These are phyloP conservation scores for Epichloe gansuensis DNA, from an alignment of 2,329 filamentous ascomycete species.

Conservation along the genomic window DNA sequence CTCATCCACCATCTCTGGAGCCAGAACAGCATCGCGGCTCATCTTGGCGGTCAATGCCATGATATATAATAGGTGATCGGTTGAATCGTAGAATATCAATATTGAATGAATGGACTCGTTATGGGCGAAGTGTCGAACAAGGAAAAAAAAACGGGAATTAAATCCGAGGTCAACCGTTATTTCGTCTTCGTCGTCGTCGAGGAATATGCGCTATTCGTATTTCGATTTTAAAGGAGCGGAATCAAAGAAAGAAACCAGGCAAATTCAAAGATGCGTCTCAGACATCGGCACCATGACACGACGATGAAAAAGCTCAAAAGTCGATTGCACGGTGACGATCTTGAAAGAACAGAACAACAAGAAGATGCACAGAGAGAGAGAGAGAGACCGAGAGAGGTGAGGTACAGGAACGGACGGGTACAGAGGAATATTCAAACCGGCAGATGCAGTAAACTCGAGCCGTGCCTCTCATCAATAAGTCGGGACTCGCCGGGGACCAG, in stretches of 20 bases:
- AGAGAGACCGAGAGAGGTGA: neutral
- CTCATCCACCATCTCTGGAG: slow-evolving; percentile 31
- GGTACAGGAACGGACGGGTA: neutral
- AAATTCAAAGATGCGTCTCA: neutral
- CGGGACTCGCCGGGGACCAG: no score
- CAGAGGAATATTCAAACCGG: neutral
- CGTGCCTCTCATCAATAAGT: neutral
- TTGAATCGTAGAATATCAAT: neutral
- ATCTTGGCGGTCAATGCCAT: slow-evolving; percentile 10
- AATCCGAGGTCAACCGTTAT: neutral
- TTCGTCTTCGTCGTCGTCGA: neutral
- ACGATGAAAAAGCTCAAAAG: neutral
- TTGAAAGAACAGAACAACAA: neutral
- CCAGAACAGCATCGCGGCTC: slow-evolving; percentile 30
- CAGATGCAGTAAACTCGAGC: neutral
- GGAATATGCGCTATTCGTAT: neutral
- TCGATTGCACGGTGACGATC: neutral
- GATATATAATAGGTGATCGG: neutral
- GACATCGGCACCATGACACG: neutral
- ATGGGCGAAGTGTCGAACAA: neutral
- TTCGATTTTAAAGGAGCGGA: neutral
- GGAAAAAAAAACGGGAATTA: no score
- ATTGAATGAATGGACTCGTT: neutral
- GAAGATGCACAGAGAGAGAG: neutral
- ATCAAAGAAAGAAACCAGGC: neutral